Evolutionary conservation across 352 stramenopile genomes (phyloP).

Genomic region (Phytopythium ostracodes): DNA sequence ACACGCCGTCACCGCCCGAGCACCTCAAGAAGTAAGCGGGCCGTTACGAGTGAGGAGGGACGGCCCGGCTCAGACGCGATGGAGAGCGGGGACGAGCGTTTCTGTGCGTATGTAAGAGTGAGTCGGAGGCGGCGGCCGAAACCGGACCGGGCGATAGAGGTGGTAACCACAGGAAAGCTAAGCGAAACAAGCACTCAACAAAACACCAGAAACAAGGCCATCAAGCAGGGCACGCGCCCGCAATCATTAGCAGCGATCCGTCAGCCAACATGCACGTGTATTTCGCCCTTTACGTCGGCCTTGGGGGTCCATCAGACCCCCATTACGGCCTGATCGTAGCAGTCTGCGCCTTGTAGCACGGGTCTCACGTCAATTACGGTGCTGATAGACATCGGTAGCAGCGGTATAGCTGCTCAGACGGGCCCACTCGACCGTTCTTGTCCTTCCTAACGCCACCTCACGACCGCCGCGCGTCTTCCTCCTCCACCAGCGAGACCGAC

Average conservation of each 20-base stretch:
- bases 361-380: no score
- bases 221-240: background rate
- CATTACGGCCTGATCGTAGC: no score
- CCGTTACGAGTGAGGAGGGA: no score
- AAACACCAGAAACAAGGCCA: background rate
- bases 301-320: background rate
- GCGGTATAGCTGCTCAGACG: no score
- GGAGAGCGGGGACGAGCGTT: background rate
- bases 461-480: background rate
- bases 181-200: background rate
- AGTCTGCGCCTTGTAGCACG: no score
- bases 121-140: background rate
- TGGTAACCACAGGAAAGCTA: background rate
- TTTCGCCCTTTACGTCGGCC: background rate
- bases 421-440: no score
- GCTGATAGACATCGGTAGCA: no score
- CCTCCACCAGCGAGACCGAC: background rate
- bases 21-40: conserved; percentile 46
- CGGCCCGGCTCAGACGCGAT: background rate
- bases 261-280: background rate
- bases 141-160: background rate
- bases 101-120: background rate
- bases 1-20: conserved; percentile 56
- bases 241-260: background rate
- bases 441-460: background rate